A percentile compares a stretch with the other conserved stretches of the same genome.
Conservation (phyloP, 345 rosid species). For the Microthlaspi erraticum region DNA sequence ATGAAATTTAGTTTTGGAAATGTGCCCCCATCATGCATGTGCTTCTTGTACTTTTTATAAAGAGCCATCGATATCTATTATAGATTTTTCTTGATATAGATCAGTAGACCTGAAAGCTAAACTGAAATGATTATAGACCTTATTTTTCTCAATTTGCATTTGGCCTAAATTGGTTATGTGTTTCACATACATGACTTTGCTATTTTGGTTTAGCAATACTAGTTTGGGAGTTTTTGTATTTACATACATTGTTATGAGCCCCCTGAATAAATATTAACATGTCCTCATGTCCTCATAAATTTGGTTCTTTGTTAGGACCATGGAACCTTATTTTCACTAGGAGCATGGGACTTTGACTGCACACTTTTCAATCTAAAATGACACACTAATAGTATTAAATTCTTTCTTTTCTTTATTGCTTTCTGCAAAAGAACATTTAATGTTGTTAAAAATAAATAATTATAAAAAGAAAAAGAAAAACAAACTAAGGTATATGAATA, state of each 20-base stretch:
- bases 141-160: background rate
- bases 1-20: conserved; percentile 20
- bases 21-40: conserved; percentile 35
- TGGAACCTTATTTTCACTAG: conserved; percentile 5
- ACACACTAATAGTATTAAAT: background rate
- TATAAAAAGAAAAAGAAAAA: background rate
- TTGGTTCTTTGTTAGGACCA: background rate
- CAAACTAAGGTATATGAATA: conserved; percentile 12
- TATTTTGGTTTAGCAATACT: background rate
- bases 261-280: no score
- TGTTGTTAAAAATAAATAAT: background rate
- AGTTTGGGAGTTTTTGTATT: background rate
- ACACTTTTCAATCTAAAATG: conserved; percentile 10
- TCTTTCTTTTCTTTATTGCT: conserved; percentile 28
- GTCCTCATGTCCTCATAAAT: background rate
- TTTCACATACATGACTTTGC: background rate
- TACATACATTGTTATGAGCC: no score
- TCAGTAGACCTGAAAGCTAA: conserved; percentile 4
- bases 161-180: background rate
- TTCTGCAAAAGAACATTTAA: conserved; percentile 21
- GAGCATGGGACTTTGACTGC: conserved; percentile 28
- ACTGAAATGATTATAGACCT: background rate
- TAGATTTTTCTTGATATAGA: background rate
- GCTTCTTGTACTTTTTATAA: conserved; percentile 7
- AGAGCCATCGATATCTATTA: conserved; percentile 20